These are phyloP conservation scores for Whalleya microplaca DNA, from an alignment of 2,329 filamentous ascomycete species.

Conservation along the genomic window DNA sequence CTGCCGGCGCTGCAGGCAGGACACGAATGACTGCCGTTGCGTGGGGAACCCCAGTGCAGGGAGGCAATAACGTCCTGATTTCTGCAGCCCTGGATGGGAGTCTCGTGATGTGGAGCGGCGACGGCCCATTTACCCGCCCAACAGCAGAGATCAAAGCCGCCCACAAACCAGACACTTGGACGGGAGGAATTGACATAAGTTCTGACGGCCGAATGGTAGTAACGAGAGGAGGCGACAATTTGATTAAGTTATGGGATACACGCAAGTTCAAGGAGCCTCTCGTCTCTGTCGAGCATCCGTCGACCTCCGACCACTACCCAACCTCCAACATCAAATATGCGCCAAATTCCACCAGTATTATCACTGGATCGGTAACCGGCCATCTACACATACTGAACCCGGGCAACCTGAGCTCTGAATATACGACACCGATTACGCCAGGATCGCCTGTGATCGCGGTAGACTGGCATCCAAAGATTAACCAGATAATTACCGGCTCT, in stretches of 20 bases:
- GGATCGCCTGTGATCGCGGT: constrained; percentile 82
- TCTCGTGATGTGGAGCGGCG: constrained; percentile 87
- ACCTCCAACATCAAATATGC: constrained; percentile 90
- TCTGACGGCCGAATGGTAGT: constrained; percentile 88
- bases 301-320: constrained; percentile 81
- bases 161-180: constrained; percentile 84
- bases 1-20: constrained; percentile 84
- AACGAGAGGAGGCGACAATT: constrained; percentile 86
- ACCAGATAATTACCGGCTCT: constrained; percentile 94
- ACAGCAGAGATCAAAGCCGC: constrained; percentile 83
- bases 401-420: constrained; percentile 82
- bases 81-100: constrained; percentile 86
- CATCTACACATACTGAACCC: constrained; percentile 93
- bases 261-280: constrained; percentile 93
- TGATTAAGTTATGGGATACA: constrained; percentile 96
- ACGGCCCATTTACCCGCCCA: constrained; percentile 83
- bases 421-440: constrained; percentile 86
- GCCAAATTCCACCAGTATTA: constrained; percentile 79
- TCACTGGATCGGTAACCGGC: constrained; percentile 85
- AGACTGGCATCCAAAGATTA: constrained; percentile 91
- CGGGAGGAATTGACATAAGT: constrained; percentile 88
- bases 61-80: constrained; percentile 78
- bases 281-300: constrained; percentile 75
- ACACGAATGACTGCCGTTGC: constrained; percentile 92
- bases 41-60: constrained; percentile 78